Conservation (phyloP, 345 rosid genomes). For the Psidium guajava region DNA sequence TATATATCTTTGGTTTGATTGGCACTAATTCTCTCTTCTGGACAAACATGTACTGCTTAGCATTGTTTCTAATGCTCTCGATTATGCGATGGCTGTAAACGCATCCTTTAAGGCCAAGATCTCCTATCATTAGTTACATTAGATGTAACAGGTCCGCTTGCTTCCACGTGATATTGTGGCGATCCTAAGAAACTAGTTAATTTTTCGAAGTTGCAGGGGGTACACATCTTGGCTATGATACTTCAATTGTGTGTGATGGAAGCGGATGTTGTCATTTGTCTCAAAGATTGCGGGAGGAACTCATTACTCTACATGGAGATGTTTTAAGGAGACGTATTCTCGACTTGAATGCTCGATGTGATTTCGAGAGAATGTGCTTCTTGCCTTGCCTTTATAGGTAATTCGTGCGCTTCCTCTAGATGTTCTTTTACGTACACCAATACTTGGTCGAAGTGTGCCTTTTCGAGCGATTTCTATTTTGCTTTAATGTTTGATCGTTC, state of each 20-base stretch:
- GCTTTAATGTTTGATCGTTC: not conserved
- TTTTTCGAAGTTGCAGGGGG: not conserved
- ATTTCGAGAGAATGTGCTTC: not conserved
- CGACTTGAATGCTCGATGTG: not conserved
- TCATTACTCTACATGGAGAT: not conserved
- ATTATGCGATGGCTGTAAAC: not conserved
- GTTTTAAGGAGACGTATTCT: not conserved
- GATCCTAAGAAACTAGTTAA: not conserved
- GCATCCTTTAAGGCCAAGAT: no score
- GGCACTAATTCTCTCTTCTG: not conserved
- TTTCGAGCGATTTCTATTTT: not conserved
- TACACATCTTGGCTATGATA: not conserved
- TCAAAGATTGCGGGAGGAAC: not conserved
- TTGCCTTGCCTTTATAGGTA: not conserved
- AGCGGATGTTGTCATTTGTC: not conserved
- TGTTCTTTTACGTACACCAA: no score
- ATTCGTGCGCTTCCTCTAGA: not conserved
- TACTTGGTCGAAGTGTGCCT: not conserved
- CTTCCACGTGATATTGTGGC: not conserved
- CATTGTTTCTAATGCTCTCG: not conserved
- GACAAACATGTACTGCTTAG: not conserved
- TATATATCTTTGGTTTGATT: not conserved
- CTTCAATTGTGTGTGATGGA: not conserved
- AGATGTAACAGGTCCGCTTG: not conserved
- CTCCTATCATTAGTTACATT: not conserved